These are phyloP conservation scores for Balakata baccata DNA, from an alignment of 345 rosid genomes.

Conservation along the genomic window DNA sequence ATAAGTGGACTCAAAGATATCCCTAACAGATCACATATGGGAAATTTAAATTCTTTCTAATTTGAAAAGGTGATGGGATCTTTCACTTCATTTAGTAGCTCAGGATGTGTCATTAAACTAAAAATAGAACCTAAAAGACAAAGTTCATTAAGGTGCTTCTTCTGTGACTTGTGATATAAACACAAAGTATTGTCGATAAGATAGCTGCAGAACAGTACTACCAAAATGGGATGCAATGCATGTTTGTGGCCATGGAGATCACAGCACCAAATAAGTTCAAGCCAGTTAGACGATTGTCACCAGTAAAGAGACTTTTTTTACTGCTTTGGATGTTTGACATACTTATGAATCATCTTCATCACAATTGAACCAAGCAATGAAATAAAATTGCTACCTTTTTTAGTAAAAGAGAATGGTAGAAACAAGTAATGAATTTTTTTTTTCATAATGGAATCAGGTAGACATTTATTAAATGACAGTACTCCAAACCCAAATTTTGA, in stretches of 20 bases:
- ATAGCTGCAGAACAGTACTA: not conserved
- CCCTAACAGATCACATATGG: constrained; percentile 1
- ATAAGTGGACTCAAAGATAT: constrained; percentile 2
- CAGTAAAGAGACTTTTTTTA: too few species aligned
- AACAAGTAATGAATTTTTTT: not conserved
- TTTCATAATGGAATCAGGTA: not conserved
- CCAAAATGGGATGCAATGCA: not conserved
- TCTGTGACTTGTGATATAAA: not conserved
- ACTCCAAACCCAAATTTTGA: not conserved
- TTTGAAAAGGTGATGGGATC: not conserved
- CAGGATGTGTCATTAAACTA: not conserved
- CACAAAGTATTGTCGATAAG: not conserved
- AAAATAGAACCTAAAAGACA: not conserved
- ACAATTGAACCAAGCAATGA: not conserved
- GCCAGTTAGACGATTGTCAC: too few species aligned
- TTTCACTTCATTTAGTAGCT: not conserved
- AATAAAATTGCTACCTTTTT: not conserved
- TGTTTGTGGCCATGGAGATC: not conserved
- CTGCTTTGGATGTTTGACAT: not conserved
- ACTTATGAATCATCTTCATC: not conserved
- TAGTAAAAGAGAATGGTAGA: not conserved
- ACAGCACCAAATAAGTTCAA: not conserved
- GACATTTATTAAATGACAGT: not conserved
- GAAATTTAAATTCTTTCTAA: not conserved
- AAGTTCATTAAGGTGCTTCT: constrained; percentile 1